Evolutionary conservation across 139 green algal species (phyloP).

Genomic region (Closterium sp.): DNA sequence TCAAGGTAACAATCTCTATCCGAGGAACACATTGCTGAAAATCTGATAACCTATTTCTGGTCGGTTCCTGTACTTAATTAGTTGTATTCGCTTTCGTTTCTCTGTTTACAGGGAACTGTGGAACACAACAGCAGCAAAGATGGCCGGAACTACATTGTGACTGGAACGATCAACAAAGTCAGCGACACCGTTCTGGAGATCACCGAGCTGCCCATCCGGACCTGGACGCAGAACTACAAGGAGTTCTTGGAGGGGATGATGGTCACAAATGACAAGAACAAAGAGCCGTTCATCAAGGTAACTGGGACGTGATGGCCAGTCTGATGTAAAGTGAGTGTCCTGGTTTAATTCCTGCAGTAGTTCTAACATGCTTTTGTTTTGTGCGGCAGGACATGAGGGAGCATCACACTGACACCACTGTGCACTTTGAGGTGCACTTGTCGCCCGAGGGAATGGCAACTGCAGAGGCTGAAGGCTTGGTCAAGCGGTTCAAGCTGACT

Average conservation of each 20-base stretch:
- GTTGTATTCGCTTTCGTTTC: not conserved
- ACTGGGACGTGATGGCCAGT: too few relatives aligned
- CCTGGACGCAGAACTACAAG: conserved; percentile 99
- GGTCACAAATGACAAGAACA: conserved; percentile 59
- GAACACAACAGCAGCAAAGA: conserved; percentile 18
- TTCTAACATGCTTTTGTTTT: not conserved
- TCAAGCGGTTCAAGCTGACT: conserved; percentile 89
- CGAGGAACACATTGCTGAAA: not conserved
- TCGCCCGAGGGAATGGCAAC: conserved; percentile 67
- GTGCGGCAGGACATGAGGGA: conserved; percentile 80
- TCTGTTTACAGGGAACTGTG: not conserved
- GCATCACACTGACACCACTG: conserved; percentile 84
- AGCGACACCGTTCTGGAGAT: conserved; percentile 78
- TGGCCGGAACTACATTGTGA: conserved; percentile 67
- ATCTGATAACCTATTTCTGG: not conserved
- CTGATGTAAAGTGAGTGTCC: too few relatives aligned
- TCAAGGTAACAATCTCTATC: conserved; percentile 49
- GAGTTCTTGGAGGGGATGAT: conserved; percentile 93
- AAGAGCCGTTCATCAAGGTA: conserved; percentile 55
- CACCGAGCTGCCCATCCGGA: conserved; percentile 91
- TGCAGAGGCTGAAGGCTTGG: conserved; percentile 62
- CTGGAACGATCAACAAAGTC: conserved; percentile 69
- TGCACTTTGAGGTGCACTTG: conserved; percentile 86
- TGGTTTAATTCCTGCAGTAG: too few relatives aligned
- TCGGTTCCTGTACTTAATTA: not conserved